phyloP scores from a whole-genome alignment of 192 early-diverging fungal genomes.

The Coemansia sp. region DNA sequence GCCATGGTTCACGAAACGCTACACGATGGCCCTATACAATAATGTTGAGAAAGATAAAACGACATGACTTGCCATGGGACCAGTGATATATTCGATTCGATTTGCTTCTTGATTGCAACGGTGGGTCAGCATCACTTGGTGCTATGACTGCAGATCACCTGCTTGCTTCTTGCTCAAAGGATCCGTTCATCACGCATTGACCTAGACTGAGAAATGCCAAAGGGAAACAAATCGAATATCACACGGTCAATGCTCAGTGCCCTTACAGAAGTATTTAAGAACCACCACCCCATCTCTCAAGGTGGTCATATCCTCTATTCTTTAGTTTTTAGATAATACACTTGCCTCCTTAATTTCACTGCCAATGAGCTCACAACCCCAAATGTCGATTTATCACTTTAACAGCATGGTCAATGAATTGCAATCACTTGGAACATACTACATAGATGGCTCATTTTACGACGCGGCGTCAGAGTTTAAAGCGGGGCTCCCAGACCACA shows the following conservation, averaged over 20 bases:
- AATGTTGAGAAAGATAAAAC: background rate
- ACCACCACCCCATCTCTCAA: background rate
- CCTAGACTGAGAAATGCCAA: background rate
- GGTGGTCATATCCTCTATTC: background rate
- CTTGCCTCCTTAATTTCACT: background rate
- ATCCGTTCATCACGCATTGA: background rate
- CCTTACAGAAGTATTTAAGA: background rate
- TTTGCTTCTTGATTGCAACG: background rate
- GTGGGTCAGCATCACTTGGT: background rate
- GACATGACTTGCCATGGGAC: background rate
- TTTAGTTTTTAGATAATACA: background rate
- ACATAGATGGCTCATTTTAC: background rate
- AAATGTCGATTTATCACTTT: background rate
- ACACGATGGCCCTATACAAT: background rate
- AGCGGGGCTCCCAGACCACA: background rate
- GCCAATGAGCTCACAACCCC: background rate
- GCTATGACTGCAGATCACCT: background rate
- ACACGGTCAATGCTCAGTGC: background rate
- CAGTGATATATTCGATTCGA: background rate
- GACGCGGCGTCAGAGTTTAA: background rate
- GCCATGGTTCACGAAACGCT: background rate
- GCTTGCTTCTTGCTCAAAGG: background rate
- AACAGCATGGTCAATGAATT: background rate
- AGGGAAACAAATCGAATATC: background rate
- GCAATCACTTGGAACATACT: background rate